Base-by-base conservation (phyloP, 2,329 filamentous ascomycete genomes). In the Sclerotinia minor region DNA sequence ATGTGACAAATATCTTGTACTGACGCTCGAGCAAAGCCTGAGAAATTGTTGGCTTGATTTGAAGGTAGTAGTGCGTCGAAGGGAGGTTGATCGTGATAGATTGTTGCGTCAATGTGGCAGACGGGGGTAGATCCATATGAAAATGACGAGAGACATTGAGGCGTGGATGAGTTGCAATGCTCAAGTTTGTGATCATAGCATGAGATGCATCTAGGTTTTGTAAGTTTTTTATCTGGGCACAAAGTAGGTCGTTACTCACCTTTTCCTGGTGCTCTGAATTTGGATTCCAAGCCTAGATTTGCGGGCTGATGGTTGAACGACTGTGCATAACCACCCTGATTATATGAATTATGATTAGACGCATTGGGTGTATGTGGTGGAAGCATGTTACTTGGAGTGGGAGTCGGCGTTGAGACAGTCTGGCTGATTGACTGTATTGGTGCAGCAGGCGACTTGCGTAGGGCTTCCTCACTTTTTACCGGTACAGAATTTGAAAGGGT, bases 1-100 rank as follows among this genome's bases (percentile, higher is more conserved):
- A 83, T 1, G 87, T 83, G 45, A 93, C 89, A 76, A 92, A 93
- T 47, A 95, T 80, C 75, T 89, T 92, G 79, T 91, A 92, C 63
- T 92, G 87, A 44, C 92, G 88, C 64, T 86, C 83, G 69, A 88
- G 85, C 5, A 92, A 79, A 45, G 83, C 83, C 11, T 87, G 79
- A 0, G 88, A 85, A 24, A 96, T 81, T 15, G 84, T 84, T 5
- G 90, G 88, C 29, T 86, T 82, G 67, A 96, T 83, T 69, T 93
- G 89, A 24, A 96, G 80, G 68, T 89, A 88, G 72, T 86, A 88
- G 73, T 93, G 87, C 58, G 83, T 85, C 1, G 84, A 79, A 1
- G 91, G 87, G 13, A 95, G 80, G 68, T 87, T 89, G 67, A 95
- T 81, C 7, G 91, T 91, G 53, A 90, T 81, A 5, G 88, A 92